These are phyloP conservation scores for Catunica adiposa DNA, from an alignment of 2,329 filamentous ascomycete genomes.

Conservation along the genomic window DNA sequence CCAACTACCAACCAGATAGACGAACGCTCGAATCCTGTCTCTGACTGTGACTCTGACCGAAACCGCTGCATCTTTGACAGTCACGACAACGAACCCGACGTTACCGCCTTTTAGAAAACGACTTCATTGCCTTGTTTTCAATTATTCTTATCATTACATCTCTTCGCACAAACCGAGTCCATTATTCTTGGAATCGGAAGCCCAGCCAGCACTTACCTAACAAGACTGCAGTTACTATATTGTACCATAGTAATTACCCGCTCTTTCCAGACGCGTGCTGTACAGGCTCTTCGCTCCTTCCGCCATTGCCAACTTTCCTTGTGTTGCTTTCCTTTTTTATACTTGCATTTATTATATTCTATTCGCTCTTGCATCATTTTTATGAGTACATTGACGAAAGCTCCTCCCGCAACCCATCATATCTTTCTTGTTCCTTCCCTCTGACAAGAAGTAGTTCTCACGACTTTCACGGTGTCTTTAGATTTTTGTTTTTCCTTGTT, in stretches of 20 bases:
- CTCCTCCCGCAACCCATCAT: background rate
- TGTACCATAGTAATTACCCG: conserved; percentile 1
- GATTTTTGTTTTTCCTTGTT: conserved; percentile 3
- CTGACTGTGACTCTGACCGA: too few relatives aligned
- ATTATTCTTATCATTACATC: background rate
- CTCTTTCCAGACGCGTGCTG: background rate
- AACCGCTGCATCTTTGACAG: background rate
- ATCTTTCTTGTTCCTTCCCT: conserved; percentile 3
- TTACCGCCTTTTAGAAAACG: background rate
- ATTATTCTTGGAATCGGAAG: background rate
- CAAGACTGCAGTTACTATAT: background rate
- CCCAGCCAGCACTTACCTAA: background rate
- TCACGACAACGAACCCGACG: background rate
- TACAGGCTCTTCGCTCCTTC: conserved; percentile 3
- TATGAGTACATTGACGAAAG: conserved; percentile 1
- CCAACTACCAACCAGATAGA: too few relatives aligned
- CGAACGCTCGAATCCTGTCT: too few relatives aligned
- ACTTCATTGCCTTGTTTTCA: background rate
- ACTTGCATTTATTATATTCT: background rate
- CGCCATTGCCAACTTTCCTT: background rate
- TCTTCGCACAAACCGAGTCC: background rate
- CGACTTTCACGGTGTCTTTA: conserved; percentile 1
- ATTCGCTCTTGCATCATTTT: background rate
- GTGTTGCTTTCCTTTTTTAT: conserved; percentile 1
- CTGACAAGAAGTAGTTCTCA: background rate